Base-by-base conservation (phyloP, 1,284 basidiomycete species). In the Lentinula novae-zelandiae region DNA sequence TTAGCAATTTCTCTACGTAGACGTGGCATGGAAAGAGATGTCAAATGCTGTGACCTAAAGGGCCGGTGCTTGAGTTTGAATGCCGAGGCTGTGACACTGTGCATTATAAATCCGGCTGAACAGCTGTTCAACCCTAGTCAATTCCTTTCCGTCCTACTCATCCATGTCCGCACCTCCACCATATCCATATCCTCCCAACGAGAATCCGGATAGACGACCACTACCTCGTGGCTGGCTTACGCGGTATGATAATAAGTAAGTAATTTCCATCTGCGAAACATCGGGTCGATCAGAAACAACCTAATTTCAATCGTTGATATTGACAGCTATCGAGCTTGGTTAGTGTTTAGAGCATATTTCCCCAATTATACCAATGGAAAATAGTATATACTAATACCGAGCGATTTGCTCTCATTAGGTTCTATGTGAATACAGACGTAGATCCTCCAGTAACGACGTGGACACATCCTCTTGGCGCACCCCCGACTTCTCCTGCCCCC, bases 181-280 rank as follows among this genome's bases (percentile, higher is more conserved):
- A 31, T 66, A 66, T 40, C 58, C 68, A 31, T 66, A 66, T 38
- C 69, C 72, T 13, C 39, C 40, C 3, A 36, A 38, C n/a, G 58
- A 65, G n/a, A 90, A 90, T 71, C 84, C 82, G 15, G 89, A 90
- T 69, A 71, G 71, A n/a, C 80, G 88, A 52, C 74, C 76, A 5
- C 76, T 91, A 0, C 89, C 89, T 17, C 76, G 76, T 5, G 90
- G 90, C 27, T 92, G 89, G 87, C 77, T 84, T 31, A 72, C 80
- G 36, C 87, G 90, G 68, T 92, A 78, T 68, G 87, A 92, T 67
- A 62, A 71, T 59, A 86, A 85, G 88, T 91, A 68, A 57, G 85
- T 78, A 3, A 27, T 63, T 69, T 62, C 67, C 68, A 65, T 63
- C 27, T 27, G 27, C 54, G 56, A 20, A 56, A 48, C 34, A 51